Base-by-base conservation (phyloP, 352 stramenopile genomes). In the Plasmopara halstedii region DNA sequence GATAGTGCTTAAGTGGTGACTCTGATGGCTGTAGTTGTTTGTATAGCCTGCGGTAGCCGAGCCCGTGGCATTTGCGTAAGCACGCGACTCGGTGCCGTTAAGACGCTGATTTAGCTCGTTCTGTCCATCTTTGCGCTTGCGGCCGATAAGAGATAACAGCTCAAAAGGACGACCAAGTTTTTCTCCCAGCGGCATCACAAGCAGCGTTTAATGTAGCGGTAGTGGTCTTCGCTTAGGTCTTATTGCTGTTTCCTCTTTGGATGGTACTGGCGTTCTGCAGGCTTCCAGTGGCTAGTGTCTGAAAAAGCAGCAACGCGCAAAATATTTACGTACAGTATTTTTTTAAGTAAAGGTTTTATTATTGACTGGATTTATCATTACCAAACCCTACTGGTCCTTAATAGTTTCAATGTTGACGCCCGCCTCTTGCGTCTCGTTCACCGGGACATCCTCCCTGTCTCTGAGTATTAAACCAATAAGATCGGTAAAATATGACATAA, bases 111-210 rank as follows among this genome's bases (percentile, higher is more conserved):
- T 43, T 3, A 41, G 42, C 39, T 46, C 51, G 17, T 27, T 41
- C 18, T 46, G 21, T 22, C 75, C 59, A 19, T 80, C 55, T 41
- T 76, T 74, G 46, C 75, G 78, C 42, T 81, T 83, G 44, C 73
- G 69, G 20, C 74, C 67, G 6, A 78, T 57, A 25, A 86, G 71
- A 18, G 71, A 83, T 15, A 86, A 58, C 45, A 86, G 36, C 65
- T 84, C 71, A 38, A 86, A 86, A 27, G 69, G 65, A 35, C 64
- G 63, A 29, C 67, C 62, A 11, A 76, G 60, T 48, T 77, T 80
- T 18, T 80, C 69, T 53, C 69, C 67, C 4, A 80, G 48, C 45
- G 69, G 63, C 69, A 80, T 80, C 42, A 39, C 56, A 27, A 11
- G 14, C 20, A 33, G 26, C 29, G 23, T 31, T 25, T 49, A 29